Evolutionary conservation across 75 land plant species (phyloP).

Genomic region (Sequoiadendron giganteum): DNA sequence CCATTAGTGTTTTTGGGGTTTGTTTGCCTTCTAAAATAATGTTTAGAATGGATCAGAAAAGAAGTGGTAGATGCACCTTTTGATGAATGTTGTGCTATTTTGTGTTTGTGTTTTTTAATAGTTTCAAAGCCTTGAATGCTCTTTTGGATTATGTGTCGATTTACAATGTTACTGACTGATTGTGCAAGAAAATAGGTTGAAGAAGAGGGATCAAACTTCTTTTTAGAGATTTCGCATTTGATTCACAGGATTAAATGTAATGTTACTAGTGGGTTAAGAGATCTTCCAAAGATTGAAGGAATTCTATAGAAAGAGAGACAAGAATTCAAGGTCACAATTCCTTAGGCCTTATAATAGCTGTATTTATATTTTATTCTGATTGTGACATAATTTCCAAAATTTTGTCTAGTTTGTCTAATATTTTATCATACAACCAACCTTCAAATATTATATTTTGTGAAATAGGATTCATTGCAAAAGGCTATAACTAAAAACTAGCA

Average conservation of each 20-base stretch:
- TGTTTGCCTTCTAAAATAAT: constrained; percentile 68
- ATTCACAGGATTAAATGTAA: constrained; percentile 40
- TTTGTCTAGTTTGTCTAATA: neutral
- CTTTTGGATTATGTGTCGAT: neutral
- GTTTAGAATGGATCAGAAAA: constrained; percentile 62
- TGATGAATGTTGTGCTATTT: neutral
- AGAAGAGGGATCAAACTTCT: constrained; percentile 45
- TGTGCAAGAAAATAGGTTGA: constrained; percentile 40
- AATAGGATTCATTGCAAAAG: constrained; percentile 47
- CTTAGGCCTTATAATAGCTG: neutral
- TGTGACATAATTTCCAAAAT: neutral
- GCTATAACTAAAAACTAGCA: constrained; percentile 27
- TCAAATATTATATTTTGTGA: neutral
- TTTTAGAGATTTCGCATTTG: constrained; percentile 40
- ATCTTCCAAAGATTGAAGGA: constrained; percentile 47
- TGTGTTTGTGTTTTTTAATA: neutral
- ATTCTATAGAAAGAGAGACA: constrained; percentile 55
- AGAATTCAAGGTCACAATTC: constrained; percentile 68
- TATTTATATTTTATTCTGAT: neutral
- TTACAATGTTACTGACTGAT: constrained; percentile 8
- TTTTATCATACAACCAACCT: neutral
- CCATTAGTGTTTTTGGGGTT: constrained; percentile 57
- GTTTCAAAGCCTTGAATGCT: constrained; percentile 1
- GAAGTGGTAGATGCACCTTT: constrained; percentile 64
- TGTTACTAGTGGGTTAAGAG: constrained; percentile 16